Evolutionary conservation across 2,329 filamentous ascomycete genomes (phyloP).

Genomic region (Botrytis tulipae): DNA sequence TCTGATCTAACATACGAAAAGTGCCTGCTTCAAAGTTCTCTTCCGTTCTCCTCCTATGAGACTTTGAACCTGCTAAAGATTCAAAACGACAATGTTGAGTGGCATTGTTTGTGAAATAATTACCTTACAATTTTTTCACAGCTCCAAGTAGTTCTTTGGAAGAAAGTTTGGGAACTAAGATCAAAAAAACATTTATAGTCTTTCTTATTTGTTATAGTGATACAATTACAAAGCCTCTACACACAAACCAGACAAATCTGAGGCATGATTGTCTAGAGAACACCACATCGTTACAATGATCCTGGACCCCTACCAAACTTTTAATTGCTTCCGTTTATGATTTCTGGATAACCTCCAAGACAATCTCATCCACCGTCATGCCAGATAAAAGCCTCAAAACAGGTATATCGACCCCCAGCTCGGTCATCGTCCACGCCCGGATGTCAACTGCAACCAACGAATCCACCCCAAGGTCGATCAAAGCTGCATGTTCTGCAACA

Average conservation of each 20-base stretch:
- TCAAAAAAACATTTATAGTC: not conserved
- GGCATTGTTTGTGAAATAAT: not conserved
- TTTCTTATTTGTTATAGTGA: not conserved
- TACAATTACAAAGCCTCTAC: not conserved
- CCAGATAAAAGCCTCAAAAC: not conserved
- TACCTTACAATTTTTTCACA: not conserved
- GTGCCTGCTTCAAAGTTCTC: not conserved
- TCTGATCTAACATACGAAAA: not conserved
- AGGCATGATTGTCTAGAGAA: not conserved
- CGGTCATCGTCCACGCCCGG: not conserved
- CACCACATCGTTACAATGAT: not conserved
- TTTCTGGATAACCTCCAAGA: not conserved
- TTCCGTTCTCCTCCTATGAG: not conserved
- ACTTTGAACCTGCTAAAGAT: not conserved
- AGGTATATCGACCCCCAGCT: not conserved
- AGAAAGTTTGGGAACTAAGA: not conserved
- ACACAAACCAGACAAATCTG: not conserved
- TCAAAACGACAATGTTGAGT: not conserved
- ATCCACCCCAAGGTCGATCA: not conserved
- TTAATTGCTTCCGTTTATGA: not conserved
- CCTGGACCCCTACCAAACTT: not conserved
- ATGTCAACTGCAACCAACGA: not conserved
- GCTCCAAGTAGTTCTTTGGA: not conserved
- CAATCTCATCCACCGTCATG: not conserved
- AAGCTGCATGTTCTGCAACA: not conserved